Percentiles rank a stretch among this genome's conserved stretches.
Conservation (phyloP, 2,329 filamentous ascomycete genomes). For the Eutypella sp. region DNA sequence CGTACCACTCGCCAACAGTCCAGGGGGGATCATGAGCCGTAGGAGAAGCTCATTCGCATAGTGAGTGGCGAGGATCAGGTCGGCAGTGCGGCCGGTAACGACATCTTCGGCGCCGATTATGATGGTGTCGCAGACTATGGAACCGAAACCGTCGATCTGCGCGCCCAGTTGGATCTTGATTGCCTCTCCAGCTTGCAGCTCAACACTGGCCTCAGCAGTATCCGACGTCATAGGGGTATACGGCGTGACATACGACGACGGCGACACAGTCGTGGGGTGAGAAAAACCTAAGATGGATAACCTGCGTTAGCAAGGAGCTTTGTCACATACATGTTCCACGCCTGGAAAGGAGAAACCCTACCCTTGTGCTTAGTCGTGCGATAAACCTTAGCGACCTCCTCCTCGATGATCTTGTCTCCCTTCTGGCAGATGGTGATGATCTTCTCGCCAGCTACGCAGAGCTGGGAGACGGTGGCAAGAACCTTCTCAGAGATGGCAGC, state of each 20-base stretch:
- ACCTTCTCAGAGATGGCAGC: conserved; percentile 94
- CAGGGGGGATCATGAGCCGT: conserved; percentile 86
- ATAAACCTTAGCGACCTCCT: conserved; percentile 93
- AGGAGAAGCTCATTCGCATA: conserved; percentile 95
- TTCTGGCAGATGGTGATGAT: conserved; percentile 92
- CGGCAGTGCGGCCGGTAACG: conserved; percentile 72
- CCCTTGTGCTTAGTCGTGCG: conserved; percentile 99
- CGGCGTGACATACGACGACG: conserved; percentile 88
- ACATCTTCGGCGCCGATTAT: conserved; percentile 62
- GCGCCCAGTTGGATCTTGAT: conserved; percentile 99
- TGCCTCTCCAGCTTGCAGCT: conserved; percentile 78
- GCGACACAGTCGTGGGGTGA: conserved; percentile 93
- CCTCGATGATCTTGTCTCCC: conserved; percentile 90
- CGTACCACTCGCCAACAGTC: conserved; percentile 72
- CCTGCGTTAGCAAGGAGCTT: conserved; percentile 13
- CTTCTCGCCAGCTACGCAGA: conserved; percentile 80
- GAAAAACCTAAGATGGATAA: conserved; percentile 60
- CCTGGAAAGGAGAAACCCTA: conserved; percentile 32
- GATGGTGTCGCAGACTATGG: conserved; percentile 92
- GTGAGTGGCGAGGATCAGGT: conserved; percentile 85
- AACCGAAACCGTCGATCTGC: conserved; percentile 94
- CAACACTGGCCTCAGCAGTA: conserved; percentile 71
- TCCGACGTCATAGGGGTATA: conserved; percentile 92
- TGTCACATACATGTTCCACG: neutral
- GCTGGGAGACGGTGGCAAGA: conserved; percentile 72